Base-by-base conservation (phyloP, 78 protist species). In the Cavenderia fasciculata region DNA sequence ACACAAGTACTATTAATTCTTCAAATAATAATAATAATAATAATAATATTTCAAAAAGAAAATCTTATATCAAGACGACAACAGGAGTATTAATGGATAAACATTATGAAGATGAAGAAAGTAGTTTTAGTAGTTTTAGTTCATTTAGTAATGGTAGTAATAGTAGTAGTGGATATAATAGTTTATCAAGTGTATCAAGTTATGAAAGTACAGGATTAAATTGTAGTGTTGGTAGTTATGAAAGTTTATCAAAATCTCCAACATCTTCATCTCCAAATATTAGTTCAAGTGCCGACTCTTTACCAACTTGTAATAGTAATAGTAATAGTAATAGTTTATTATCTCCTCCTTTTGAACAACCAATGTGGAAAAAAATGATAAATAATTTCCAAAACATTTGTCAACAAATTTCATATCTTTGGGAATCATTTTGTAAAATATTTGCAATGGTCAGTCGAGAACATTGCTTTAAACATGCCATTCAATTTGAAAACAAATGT, bases 401-500 rank as follows among this genome's bases (percentile, higher is more conserved):
- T 4, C 78, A 82, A 25, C 89, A 82, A 68, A n/a, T 68, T 2
- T 43, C 44, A 5, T 52, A 11, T 8, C 47, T 82, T 18, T 82
- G 89, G 89, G 63, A 68, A 27, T 51, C 65, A 41, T 82, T 36
- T 47, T 31, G 41, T 2, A 34, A n/a, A 3, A 74, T 82, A 40
- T 82, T 56, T 41, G 62, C 41, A 38, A 4, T 82, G 76, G 89
- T 68, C 10, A 18, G 78, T 14, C 43, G 70, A n/a, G 89, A 82
- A 29, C 61, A 51, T 56, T 56, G 68, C 49, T 82, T 82, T 56
- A 82, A 71, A 11, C 27, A 27, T 10, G 7, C 70, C 18, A 38
- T 82, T 27, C 43, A 51, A 18, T 82, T 56, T 56, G 89, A 82
- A 56, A 82, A 68, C 65, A 82, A 82, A 57, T 82, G 90, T 56